phyloP scores from a whole-genome alignment of 202 grass and related monocot species.

The Cymbopogon flexuosus region DNA sequence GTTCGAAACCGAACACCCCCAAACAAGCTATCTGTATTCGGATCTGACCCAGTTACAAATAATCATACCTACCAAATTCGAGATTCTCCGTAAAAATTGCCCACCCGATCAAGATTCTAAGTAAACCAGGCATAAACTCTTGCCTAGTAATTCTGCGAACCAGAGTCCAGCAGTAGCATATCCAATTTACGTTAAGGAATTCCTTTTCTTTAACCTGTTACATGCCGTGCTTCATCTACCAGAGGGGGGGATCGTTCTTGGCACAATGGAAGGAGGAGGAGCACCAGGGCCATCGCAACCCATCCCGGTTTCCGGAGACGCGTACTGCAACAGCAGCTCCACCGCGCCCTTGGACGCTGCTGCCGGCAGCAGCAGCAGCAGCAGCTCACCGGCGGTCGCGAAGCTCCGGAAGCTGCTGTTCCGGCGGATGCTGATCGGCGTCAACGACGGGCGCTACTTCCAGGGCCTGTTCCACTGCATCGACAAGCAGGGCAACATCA shows the following conservation, averaged over 20 bases:
- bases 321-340: not conserved
- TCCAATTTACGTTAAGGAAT: too few species aligned
- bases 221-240: not conserved
- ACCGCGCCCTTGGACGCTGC: not conserved
- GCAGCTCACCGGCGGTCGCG: constrained; percentile 47
- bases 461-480: constrained; percentile 82
- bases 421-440: constrained; percentile 67
- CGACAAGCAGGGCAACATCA: constrained; percentile 93
- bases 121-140: too few species aligned
- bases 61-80: not conserved
- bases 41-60: not conserved
- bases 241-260: not conserved
- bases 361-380: constrained; percentile 4
- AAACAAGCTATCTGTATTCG: not conserved
- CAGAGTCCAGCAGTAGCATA: not conserved
- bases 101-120: not conserved
- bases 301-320: not conserved
- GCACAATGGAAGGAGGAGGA: constrained; percentile 33
- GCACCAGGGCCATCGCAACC: not conserved
- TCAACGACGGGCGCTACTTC: constrained; percentile 77
- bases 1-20: not conserved
- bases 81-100: not conserved
- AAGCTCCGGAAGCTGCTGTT: constrained; percentile 70
- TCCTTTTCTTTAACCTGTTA: not conserved
- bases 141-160: not conserved